Conservation (phyloP, 257 asterid genomes). For the Rubia yunnanensis region DNA sequence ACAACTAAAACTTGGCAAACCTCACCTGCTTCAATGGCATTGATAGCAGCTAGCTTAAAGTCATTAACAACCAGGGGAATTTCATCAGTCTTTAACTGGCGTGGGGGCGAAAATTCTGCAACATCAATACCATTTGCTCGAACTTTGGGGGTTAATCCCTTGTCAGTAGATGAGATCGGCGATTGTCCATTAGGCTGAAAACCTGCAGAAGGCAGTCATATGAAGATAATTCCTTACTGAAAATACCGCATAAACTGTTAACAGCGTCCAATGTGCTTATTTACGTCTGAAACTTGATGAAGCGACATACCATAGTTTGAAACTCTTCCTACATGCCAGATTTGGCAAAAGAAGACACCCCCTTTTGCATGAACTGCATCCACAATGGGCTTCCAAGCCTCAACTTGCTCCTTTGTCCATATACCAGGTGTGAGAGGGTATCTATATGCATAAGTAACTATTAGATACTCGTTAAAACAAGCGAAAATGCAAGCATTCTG, state of each 20-base stretch:
- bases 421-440: constrained; percentile 21
- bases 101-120: constrained; percentile 45
- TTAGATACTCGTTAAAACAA: not conserved
- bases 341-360: constrained; percentile 24
- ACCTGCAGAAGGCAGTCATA: constrained; percentile 21
- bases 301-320: constrained; percentile 9
- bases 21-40: constrained; percentile 74
- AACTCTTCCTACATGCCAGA: constrained; percentile 25
- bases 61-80: constrained; percentile 51
- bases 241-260: not conserved
- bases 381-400: constrained; percentile 39
- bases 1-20: not conserved
- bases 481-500: not conserved
- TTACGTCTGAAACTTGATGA: not conserved
- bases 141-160: constrained; percentile 33
- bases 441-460: constrained; percentile 4
- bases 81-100: constrained; percentile 47
- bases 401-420: constrained; percentile 32
- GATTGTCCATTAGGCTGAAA: constrained; percentile 63
- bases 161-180: constrained; percentile 60
- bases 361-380: constrained; percentile 31
- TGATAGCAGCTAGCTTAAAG: constrained; percentile 66
- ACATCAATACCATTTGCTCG: constrained; percentile 34
- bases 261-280: not conserved
- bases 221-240: not conserved